Evolutionary conservation across 768 basidiomycete species (phyloP), one percentile per base, ranked within the genome.

Genomic region (Auricularia cornea): DNA sequence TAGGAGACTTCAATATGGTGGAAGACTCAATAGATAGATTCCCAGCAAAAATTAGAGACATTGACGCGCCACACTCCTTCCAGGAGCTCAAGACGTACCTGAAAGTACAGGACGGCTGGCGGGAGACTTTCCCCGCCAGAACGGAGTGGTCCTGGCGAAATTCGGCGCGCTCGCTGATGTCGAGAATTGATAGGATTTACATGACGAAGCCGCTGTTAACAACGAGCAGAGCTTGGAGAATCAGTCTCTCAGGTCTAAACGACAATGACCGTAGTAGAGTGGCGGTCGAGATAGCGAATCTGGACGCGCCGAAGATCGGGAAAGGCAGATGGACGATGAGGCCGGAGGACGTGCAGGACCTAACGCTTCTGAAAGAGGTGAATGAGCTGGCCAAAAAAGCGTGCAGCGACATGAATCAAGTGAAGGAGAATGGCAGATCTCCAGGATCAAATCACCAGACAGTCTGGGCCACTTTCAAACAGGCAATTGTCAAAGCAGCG

Each of bases 1-100:
- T 63, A 0, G 69, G 66, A 2, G 69, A 71, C 59, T 63, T 63
- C 32, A 70, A 71, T 29, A 59, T 70, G 5, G 67, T 70, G 3
- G 64, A 70, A 48, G 68, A 70, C 14, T 32, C n/a, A 0, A 60
- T 70, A 18, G 70, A 71, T 48, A 52, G 68, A 0, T 29, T 66
- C 3, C 69, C 70, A 31, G 40, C 28, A 23, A 4, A 48, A 4
- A 4, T 48, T 3, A 48, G 3, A 4, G 44, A 3, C 3, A 48
- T 48, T 8, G 44, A 48, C 18, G 44, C 44, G 18, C 44, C 44
- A 18, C 6, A 48, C 4, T 8, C 6, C 18, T 48, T 48, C n/a
- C 6, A 48, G 4, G 5, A 6, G 18, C 44, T 48, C 6, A 48
- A 48, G 44, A 48, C 6, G 18, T 23, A 18, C 18, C 6, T 48